A percentile compares a stretch with the other conserved stretches of the same genome.
Evolutionary conservation across 2,329 filamentous ascomycete genomes (phyloP).

Genomic region (Calonectria ilicicola): DNA sequence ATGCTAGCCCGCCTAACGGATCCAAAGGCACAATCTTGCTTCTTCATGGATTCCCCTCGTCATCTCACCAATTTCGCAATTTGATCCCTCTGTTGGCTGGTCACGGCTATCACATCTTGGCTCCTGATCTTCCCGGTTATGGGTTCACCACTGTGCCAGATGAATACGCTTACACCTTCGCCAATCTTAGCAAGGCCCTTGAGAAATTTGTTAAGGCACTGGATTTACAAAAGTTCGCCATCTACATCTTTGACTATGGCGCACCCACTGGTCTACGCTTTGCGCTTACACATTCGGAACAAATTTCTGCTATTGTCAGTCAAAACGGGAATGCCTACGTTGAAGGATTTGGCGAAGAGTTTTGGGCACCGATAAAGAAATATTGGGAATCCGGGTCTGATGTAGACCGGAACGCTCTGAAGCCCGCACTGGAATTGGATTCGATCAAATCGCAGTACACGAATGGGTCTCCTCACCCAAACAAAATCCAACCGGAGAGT

Average conservation of each 20-base stretch:
- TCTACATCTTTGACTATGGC: constrained; percentile 75
- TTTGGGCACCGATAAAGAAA: constrained; percentile 61
- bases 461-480: constrained; percentile 50
- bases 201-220: constrained; percentile 62
- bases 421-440: constrained; percentile 48
- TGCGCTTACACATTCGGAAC: constrained; percentile 60
- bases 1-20: constrained; percentile 41
- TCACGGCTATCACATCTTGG: constrained; percentile 57
- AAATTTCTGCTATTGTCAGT: constrained; percentile 64
- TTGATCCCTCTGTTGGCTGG: constrained; percentile 55
- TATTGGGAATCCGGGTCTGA: constrained; percentile 56
- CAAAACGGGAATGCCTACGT: constrained; percentile 73
- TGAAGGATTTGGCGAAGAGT: constrained; percentile 62
- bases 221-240: constrained; percentile 58
- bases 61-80: constrained; percentile 58
- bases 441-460: constrained; percentile 59
- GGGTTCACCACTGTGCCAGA: constrained; percentile 65
- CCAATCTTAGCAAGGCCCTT: constrained; percentile 60
- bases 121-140: constrained; percentile 70
- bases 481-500: constrained; percentile 55
- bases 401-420: constrained; percentile 51
- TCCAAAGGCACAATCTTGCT: constrained; percentile 53
- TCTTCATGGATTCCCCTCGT: constrained; percentile 59
- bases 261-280: constrained; percentile 67
- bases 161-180: constrained; percentile 66